Evolutionary conservation across 495 filamentous ascomycete genomes (phyloP).

Genomic region (Podospora appendiculata): DNA sequence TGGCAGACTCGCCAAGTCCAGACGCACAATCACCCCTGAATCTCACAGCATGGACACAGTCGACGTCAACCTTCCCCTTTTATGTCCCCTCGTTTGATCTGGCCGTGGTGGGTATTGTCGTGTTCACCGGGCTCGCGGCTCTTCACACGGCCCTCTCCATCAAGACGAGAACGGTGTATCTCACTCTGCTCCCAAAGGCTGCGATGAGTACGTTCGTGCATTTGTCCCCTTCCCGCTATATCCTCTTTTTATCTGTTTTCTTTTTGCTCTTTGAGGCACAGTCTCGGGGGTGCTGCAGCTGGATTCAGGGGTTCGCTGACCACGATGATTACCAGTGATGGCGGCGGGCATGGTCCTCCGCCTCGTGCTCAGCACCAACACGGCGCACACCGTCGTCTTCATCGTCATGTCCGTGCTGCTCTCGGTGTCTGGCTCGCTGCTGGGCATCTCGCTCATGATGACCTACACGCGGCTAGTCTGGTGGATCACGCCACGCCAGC

Average conservation of each 20-base stretch:
- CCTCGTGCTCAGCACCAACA: background rate
- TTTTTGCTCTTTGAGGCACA: no score
- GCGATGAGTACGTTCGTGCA: background rate
- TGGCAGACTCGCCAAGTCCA: no score
- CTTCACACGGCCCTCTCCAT: background rate
- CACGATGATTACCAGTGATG: no score
- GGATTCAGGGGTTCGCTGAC: no score
- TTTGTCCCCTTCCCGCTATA: background rate
- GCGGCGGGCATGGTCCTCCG: background rate
- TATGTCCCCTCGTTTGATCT: background rate
- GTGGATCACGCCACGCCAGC: conserved; percentile 3
- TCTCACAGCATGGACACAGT: no score
- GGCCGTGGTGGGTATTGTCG: background rate
- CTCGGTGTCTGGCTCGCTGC: background rate
- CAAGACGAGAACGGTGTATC: background rate
- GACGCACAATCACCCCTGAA: no score
- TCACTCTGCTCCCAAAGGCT: background rate
- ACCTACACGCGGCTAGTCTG: conserved; percentile 8
- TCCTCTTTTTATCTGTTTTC: no score
- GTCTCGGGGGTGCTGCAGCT: no score
- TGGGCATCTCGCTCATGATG: conserved; percentile 3
- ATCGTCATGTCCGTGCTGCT: background rate
- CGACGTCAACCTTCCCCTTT: background rate
- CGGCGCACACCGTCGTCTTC: background rate
- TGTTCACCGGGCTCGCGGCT: background rate